Base-by-base conservation (phyloP, 345 rosid genomes). In the Cardamine occulta region DNA sequence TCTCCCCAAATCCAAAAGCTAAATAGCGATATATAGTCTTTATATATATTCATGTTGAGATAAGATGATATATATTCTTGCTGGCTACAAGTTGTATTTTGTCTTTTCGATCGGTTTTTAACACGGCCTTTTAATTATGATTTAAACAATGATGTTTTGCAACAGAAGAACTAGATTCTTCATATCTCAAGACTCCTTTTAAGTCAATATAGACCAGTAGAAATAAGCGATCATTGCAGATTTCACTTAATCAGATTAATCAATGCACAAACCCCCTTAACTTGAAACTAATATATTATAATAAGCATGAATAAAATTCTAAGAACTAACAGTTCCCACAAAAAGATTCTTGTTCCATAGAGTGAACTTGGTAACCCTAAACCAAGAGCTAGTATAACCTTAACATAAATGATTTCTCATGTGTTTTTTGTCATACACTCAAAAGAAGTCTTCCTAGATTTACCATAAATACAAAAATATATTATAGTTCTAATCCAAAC, bases 1-100 rank as follows among this genome's bases (percentile, higher is more conserved):
- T 47, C 72, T 66, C 31, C 51, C 68, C 40, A 75, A 61, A 8
- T n/a, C 47, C 57, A 68, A 61, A 67, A 53, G 18, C 31, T 9
- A 76, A 39, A 60, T 39, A 49, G 57, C 26, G 55, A 58, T 58
- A 18, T 44, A 21, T 21, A 21, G 23, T 21, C 23, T 13, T 35
- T 29, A 29, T 24, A 14, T 60, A 18, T 23, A 14, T 60, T 45
- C 66, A 15, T 48, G 7, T 32, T 49, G 24, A 32, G 58, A 59
- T 61, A 37, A 72, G 39, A 72, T 48, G 35, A 14, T 21, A 57
- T 3, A 14, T 21, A 57, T 3, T 70, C 12, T 13, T 69, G 55
- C 7, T 56, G 29, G 23, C 23, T 21, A 21, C 42, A 66, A 66
- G 44, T 49, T 66, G 31, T 69, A 7, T 66, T 51, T 54, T 26